These are phyloP conservation scores for Aspergillus aculeatinus DNA, from an alignment of 2,329 filamentous ascomycete genomes.

Conservation along the genomic window DNA sequence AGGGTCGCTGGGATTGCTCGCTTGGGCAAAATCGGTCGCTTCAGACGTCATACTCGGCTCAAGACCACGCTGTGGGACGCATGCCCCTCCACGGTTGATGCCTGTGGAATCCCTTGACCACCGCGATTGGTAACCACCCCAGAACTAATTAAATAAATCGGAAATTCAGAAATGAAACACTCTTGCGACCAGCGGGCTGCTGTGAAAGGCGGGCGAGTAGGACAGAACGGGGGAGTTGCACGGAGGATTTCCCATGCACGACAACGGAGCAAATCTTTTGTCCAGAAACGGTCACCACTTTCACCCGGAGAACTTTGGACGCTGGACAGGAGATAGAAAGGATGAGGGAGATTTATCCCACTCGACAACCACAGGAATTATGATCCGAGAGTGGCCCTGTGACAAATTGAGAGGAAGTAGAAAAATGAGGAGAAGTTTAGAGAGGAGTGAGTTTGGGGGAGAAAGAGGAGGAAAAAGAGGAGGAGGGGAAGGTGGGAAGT, in stretches of 20 bases:
- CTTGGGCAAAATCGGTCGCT: conserved; percentile 28
- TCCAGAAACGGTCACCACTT: conserved; percentile 8
- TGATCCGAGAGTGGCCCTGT: background rate
- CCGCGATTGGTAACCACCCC: background rate
- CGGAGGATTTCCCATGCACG: conserved; percentile 25
- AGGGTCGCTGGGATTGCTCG: conserved; percentile 27
- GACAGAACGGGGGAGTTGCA: conserved; percentile 34
- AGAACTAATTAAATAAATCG: background rate
- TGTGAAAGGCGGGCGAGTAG: background rate
- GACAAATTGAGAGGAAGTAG: background rate
- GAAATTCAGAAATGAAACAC: background rate
- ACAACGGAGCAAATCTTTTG: conserved; percentile 32
- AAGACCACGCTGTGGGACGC: conserved; percentile 30
- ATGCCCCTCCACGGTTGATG: conserved; percentile 31
- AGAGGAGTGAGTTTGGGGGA: conserved; percentile 1
- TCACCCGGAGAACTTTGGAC: background rate
- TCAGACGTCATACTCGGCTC: conserved; percentile 39
- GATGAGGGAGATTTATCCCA: conserved; percentile 18
- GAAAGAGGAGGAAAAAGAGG: conserved; percentile 4
- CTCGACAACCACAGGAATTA: conserved; percentile 11
- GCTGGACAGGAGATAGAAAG: conserved; percentile 12
- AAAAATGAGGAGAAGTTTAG: conserved; percentile 2
- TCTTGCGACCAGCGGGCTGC: conserved; percentile 1
- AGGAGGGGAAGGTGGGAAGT: conserved; percentile 6
- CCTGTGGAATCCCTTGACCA: conserved; percentile 1